phyloP scores from a whole-genome alignment of 1,139 yeast species.

The Kurtzmaniella quercitrusa region DNA sequence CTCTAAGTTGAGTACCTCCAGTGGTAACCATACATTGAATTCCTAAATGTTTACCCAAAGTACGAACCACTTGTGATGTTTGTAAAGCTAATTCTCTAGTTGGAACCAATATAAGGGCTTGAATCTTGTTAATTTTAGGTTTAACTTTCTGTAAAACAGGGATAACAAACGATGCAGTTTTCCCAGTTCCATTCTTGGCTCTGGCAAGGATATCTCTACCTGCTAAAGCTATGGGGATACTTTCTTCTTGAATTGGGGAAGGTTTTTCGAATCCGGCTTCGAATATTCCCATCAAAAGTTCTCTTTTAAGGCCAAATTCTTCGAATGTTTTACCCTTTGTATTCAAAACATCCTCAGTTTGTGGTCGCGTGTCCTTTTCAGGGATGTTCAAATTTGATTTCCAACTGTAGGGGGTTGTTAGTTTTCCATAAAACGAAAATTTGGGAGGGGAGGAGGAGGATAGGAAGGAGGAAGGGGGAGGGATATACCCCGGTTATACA shows the following conservation, averaged over 20 bases:
- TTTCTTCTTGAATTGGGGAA: conserved; percentile 96
- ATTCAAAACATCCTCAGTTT: conserved; percentile 91
- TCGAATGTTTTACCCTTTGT: conserved; percentile 92
- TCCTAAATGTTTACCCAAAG: conserved; percentile 93
- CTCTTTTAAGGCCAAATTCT: conserved; percentile 87
- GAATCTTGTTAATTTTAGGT: conserved; percentile 81
- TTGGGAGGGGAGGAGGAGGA: no score
- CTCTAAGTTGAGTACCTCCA: conserved; percentile 94
- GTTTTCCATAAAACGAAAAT: no score
- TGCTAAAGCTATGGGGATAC: conserved; percentile 91
- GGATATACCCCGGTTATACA: no score
- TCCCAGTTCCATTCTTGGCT: conserved; percentile 98
- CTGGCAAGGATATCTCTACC: conserved; percentile 97
- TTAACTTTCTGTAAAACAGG: conserved; percentile 83
- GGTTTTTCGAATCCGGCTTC: conserved; percentile 99
- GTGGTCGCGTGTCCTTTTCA: conserved; percentile 82
- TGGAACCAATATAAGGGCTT: conserved; percentile 85
- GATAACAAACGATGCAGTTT: conserved; percentile 92
- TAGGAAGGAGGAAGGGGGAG: no score
- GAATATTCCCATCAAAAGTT: conserved; percentile 93
- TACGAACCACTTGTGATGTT: conserved; percentile 94
- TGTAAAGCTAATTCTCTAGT: conserved; percentile 96
- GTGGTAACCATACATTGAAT: conserved; percentile 97
- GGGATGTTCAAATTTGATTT: conserved; percentile 73
- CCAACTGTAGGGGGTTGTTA: conserved; percentile 50